Conservation (phyloP, 768 basidiomycete genomes). For the Lenzites betulinus region DNA sequence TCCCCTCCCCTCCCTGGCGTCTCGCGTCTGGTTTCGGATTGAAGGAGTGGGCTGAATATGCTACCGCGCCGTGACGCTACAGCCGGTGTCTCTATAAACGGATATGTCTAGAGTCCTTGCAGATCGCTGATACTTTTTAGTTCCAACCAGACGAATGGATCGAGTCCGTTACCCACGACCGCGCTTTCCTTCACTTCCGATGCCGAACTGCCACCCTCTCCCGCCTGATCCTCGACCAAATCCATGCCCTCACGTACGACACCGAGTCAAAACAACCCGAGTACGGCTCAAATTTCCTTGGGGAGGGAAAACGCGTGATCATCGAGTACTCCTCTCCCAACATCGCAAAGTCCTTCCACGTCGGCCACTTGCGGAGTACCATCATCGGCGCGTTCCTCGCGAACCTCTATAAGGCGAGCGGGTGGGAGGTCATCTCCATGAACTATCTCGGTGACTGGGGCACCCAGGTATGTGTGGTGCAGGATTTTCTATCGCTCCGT, state of each 20-base stretch:
- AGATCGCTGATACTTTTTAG: constrained; percentile 39
- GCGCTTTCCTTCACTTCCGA: constrained; percentile 83
- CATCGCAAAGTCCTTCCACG: constrained; percentile 98
- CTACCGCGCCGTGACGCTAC: too few species aligned
- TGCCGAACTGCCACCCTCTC: constrained; percentile 66
- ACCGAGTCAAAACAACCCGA: constrained; percentile 59
- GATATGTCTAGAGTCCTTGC: too few species aligned
- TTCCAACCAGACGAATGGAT: constrained; percentile 86
- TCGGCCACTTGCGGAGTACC: constrained; percentile 95
- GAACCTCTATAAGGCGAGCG: constrained; percentile 89
- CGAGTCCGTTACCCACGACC: constrained; percentile 65
- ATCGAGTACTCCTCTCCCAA: constrained; percentile 97
- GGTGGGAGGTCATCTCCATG: constrained; percentile 88
- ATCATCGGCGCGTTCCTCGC: constrained; percentile 96
- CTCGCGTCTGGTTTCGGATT: neutral
- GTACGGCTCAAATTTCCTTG: constrained; percentile 81
- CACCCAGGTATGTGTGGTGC: constrained; percentile 67
- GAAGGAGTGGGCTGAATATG: too few species aligned
- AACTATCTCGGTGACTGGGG: constrained; percentile 99
- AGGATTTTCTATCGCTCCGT: neutral
- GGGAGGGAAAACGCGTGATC: constrained; percentile 79
- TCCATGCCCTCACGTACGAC: constrained; percentile 69
- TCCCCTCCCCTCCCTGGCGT: neutral
- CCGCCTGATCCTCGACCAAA: constrained; percentile 67
- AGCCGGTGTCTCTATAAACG: neutral